Evolutionary conservation across 2,329 filamentous ascomycete genomes (phyloP).

Genomic region (Colletotrichum liriopes): DNA sequence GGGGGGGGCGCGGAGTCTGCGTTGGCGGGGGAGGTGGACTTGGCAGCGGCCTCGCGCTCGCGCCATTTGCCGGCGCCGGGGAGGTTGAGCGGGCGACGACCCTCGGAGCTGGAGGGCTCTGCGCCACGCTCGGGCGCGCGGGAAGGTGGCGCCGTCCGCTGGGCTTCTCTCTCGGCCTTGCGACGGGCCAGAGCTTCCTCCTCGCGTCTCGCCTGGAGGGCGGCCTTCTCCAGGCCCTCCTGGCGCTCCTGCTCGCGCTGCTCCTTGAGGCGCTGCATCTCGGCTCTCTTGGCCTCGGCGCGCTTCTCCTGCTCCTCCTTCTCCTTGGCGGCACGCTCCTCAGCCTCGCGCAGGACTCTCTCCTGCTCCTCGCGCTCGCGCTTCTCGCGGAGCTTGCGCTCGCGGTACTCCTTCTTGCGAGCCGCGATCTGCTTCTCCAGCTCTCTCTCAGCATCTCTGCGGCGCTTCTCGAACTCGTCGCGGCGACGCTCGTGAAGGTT

Average conservation of each 20-base stretch:
- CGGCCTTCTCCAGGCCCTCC: slow-evolving; percentile 76
- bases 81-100: slow-evolving; percentile 48
- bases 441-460: slow-evolving; percentile 91
- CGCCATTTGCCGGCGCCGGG: slow-evolving; percentile 60
- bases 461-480: slow-evolving; percentile 95
- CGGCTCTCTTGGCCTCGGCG: slow-evolving; percentile 85
- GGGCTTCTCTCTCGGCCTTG: slow-evolving; percentile 75
- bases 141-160: slow-evolving; percentile 55
- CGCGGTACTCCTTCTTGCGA: slow-evolving; percentile 90
- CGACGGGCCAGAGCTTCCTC: slow-evolving; percentile 88
- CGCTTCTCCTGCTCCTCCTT: slow-evolving; percentile 86
- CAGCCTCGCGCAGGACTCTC: slow-evolving; percentile 83
- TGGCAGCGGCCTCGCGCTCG: slow-evolving; percentile 55
- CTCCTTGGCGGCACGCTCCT: slow-evolving; percentile 85
- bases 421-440: slow-evolving; percentile 91
- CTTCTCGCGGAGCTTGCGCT: slow-evolving; percentile 86
- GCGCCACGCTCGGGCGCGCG: slow-evolving; percentile 59
- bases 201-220: slow-evolving; percentile 84
- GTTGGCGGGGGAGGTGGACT: slow-evolving; percentile 46
- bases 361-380: slow-evolving; percentile 89
- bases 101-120: slow-evolving; percentile 45
- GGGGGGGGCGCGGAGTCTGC: slow-evolving; percentile 52
- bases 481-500: slow-evolving; percentile 89
- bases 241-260: slow-evolving; percentile 78
- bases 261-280: slow-evolving; percentile 77